Percentiles rank a stretch among this genome's conserved stretches.
Conservation (phyloP, 2,329 filamentous ascomycete species). For the Monilinia aucupariae region DNA sequence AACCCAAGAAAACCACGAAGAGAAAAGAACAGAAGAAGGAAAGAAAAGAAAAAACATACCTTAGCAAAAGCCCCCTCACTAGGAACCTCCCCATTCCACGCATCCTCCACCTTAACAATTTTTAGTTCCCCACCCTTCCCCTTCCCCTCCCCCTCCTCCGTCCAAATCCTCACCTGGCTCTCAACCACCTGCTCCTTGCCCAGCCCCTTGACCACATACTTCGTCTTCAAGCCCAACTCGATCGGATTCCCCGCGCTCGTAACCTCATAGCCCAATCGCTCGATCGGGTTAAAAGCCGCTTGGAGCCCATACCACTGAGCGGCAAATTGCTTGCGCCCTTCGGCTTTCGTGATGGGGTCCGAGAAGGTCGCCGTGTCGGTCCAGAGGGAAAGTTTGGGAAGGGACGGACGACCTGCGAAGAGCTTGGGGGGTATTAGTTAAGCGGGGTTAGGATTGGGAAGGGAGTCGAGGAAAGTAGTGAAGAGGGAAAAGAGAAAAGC, state of each 20-base stretch:
- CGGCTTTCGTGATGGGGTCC: slow-evolving; percentile 54
- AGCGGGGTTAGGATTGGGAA: too few species aligned
- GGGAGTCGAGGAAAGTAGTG: too few species aligned
- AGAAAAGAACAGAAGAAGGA: slow-evolving; percentile 24
- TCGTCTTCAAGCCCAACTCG: slow-evolving; percentile 47
- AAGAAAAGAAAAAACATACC: slow-evolving; percentile 42
- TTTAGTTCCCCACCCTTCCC: slow-evolving; percentile 35
- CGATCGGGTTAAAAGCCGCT: slow-evolving; percentile 52
- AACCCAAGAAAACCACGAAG: neutral
- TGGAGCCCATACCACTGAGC: slow-evolving; percentile 55
- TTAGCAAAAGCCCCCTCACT: slow-evolving; percentile 43
- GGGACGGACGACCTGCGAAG: slow-evolving; percentile 54
- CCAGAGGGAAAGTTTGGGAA: slow-evolving; percentile 56
- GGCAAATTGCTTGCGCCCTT: slow-evolving; percentile 47
- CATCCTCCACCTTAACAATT: slow-evolving; percentile 49
- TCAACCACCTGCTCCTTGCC: slow-evolving; percentile 46
- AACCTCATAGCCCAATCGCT: slow-evolving; percentile 50
- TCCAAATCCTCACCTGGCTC: slow-evolving; percentile 44
- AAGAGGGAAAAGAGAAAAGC: neutral
- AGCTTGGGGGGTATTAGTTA: slow-evolving; percentile 38
- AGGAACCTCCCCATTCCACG: slow-evolving; percentile 49
- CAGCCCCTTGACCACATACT: slow-evolving; percentile 50
- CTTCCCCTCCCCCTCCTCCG: slow-evolving; percentile 32
- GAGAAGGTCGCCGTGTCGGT: slow-evolving; percentile 51
- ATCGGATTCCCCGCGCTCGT: slow-evolving; percentile 54